phyloP scores from a whole-genome alignment of 164 flowering plant species.

The Berberis vulgaris region DNA sequence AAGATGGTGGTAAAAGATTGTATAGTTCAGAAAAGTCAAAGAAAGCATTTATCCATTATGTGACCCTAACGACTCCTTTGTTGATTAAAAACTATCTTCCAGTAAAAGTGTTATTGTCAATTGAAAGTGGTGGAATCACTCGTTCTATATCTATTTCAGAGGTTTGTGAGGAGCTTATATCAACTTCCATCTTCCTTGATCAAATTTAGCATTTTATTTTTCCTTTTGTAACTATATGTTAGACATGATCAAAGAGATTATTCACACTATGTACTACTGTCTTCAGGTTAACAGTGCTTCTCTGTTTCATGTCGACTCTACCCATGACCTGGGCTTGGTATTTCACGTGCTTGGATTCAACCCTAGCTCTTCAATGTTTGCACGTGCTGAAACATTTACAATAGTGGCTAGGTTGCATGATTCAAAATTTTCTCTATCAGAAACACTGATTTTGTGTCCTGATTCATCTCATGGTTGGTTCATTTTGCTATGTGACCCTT shows the following conservation, averaged over 20 bases:
- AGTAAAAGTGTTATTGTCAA: constrained; percentile 34
- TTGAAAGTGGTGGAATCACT: constrained; percentile 65
- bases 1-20: constrained; percentile 6
- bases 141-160: constrained; percentile 44
- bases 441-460: constrained; percentile 47
- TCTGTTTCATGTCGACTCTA: constrained; percentile 69
- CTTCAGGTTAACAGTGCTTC: constrained; percentile 61
- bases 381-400: constrained; percentile 66
- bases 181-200: neutral
- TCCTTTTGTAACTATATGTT: neutral
- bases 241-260: neutral
- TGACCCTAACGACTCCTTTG: constrained; percentile 68
- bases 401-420: constrained; percentile 61
- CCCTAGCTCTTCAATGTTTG: constrained; percentile 48
- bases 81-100: constrained; percentile 70
- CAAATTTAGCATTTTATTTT: neutral
- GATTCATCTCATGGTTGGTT: constrained; percentile 39
- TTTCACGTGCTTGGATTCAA: constrained; percentile 51
- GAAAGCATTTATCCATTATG: constrained; percentile 40
- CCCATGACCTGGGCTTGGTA: constrained; percentile 64
- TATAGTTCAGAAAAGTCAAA: constrained; percentile 18
- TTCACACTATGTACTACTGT: neutral
- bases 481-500: neutral
- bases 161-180: constrained; percentile 34
- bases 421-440: constrained; percentile 50